Conservation (phyloP, 139 green algal genomes). For the Coelastrella sp. region DNA sequence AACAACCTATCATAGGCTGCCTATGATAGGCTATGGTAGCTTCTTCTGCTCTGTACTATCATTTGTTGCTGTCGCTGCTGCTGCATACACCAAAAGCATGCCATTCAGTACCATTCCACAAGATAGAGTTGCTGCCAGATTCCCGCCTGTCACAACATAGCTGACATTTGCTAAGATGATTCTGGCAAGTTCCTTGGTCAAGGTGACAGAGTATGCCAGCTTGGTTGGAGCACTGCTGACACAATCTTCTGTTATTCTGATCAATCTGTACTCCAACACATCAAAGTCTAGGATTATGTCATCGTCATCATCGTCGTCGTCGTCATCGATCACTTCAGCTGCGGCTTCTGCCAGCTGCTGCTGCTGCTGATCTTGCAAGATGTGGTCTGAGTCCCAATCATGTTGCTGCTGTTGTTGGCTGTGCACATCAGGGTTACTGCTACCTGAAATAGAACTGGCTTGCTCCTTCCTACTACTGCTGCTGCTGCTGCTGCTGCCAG, state of each 20-base stretch:
- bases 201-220: constrained; percentile 24
- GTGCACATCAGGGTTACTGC: background rate
- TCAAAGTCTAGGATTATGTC: background rate
- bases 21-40: no score
- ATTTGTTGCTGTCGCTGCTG: background rate
- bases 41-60: no score
- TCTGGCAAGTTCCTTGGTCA: constrained; percentile 13
- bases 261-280: constrained; percentile 40
- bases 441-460: background rate
- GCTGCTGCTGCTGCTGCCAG: constrained; percentile 5
- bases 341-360: constrained; percentile 25
- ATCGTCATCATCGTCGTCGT: background rate
- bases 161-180: constrained; percentile 15
- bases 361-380: background rate
- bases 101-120: background rate
- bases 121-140: constrained; percentile 7
- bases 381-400: background rate
- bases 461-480: background rate
- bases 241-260: constrained; percentile 35
- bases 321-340: background rate
- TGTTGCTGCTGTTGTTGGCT: background rate
- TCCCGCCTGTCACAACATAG: constrained; percentile 13
- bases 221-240: background rate
- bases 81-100: background rate
- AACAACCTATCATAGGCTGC: no score